Evolutionary conservation across 352 stramenopile species (phyloP).

Genomic region (Saprolegnia parasitica): DNA sequence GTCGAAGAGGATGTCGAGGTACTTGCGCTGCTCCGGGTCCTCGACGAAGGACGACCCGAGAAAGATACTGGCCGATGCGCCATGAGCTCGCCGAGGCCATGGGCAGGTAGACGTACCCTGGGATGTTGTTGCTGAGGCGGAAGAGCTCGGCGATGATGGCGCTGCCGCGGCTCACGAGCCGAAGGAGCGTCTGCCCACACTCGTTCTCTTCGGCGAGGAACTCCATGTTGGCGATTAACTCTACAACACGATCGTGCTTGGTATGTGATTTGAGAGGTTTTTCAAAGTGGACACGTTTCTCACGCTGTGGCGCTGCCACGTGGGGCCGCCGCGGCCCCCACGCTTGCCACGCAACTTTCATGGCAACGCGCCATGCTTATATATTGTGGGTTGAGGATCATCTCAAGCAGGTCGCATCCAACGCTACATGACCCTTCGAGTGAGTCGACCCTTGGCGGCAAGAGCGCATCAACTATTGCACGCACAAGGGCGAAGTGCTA

Average conservation of each 20-base stretch:
- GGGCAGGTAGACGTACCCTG: conserved; percentile 40
- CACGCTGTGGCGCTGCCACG: too few species aligned
- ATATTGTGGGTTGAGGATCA: too few species aligned
- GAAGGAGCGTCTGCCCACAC: conserved; percentile 92
- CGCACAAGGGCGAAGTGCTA: too few species aligned
- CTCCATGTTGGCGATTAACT: conserved; percentile 51
- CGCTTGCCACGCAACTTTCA: too few species aligned
- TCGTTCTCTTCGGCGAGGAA: conserved; percentile 90
- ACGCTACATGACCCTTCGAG: too few species aligned
- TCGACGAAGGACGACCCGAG: conserved; percentile 81
- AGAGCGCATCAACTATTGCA: too few species aligned
- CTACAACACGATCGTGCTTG: neutral
- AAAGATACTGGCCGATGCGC: conserved; percentile 53
- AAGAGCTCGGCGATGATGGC: conserved; percentile 92
- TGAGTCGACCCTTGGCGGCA: too few species aligned
- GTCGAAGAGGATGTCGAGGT: conserved; percentile 92
- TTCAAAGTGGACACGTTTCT: neutral
- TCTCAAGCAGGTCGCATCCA: too few species aligned
- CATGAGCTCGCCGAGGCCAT: neutral
- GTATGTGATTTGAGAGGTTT: neutral
- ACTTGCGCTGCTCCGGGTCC: conserved; percentile 87
- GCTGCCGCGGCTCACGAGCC: conserved; percentile 86
- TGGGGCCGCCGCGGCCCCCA: too few species aligned
- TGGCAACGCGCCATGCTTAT: too few species aligned
- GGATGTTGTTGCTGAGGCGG: conserved; percentile 88